Conservation (phyloP, 495 filamentous ascomycete species). For the Hypoxylon intermedium region DNA sequence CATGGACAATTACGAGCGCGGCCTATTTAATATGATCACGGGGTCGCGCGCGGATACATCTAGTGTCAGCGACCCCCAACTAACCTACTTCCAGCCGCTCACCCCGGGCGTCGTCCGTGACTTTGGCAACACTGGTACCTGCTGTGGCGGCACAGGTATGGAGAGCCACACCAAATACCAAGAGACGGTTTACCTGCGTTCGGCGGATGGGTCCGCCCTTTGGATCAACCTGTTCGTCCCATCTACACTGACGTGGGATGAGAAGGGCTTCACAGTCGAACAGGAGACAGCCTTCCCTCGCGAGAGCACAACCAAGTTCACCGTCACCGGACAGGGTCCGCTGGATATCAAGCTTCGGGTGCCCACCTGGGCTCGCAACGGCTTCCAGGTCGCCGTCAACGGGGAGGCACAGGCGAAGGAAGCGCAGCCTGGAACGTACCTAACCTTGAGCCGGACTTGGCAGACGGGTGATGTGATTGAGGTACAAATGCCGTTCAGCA, state of each 20-base stretch:
- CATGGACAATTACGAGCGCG: slow-evolving; percentile 48
- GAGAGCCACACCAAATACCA: slow-evolving; percentile 46
- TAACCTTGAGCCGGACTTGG: slow-evolving; percentile 41
- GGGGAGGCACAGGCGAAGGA: slow-evolving; percentile 23
- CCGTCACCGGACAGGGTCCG: slow-evolving; percentile 35
- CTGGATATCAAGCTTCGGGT: slow-evolving; percentile 44
- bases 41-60: slow-evolving; percentile 38
- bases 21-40: slow-evolving; percentile 42
- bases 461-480: slow-evolving; percentile 41
- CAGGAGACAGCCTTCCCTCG: slow-evolving; percentile 42
- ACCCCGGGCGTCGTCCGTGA: slow-evolving; percentile 42
- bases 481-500: slow-evolving; percentile 41
- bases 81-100: slow-evolving; percentile 46
- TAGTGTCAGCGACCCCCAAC: slow-evolving; percentile 31
- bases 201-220: slow-evolving; percentile 39
- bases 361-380: slow-evolving; percentile 40
- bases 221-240: slow-evolving; percentile 46
- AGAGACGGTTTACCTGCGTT: slow-evolving; percentile 44
- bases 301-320: slow-evolving; percentile 36
- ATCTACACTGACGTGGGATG: slow-evolving; percentile 41
- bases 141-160: slow-evolving; percentile 45
- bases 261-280: slow-evolving; percentile 37
- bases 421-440: slow-evolving; percentile 37
- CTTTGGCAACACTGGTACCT: slow-evolving; percentile 43
- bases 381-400: slow-evolving; percentile 40